Evolutionary conservation across 1,284 basidiomycete genomes (phyloP), one percentile per base, ranked within the genome.

Genomic region (Cutaneotrichosporon mucoides): DNA sequence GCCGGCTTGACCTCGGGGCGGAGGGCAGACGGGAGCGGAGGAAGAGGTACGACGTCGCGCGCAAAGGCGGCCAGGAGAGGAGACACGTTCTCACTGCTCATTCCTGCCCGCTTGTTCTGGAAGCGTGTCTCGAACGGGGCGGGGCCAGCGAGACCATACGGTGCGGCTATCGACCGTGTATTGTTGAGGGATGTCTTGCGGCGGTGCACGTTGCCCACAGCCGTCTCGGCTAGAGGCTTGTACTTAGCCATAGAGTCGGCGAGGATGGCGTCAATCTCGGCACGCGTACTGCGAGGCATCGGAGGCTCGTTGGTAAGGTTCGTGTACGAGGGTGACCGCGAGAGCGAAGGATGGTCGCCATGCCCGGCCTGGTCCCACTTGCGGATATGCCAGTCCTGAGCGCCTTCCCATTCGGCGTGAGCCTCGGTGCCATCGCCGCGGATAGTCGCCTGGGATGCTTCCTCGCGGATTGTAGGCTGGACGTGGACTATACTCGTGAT

Each of bases 381-480:
- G 11, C 49, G 38, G 8, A 38, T 16, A 16, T 51, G 37, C 13
- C 33, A n/a, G 45, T 40, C 51, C 6, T 42, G 33, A 12, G 46
- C 47, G 37, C 46, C 38, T 40, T 38, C 38, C 47, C 16, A 37
- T 10, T 38, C 34, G n/a, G 47, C 24, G 24, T 16, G 34, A 16
- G 40, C 5, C 36, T 46, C 15, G 37, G 6, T 16, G 38, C 10
- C n/a, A 4, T 16, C 12, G 6, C 4, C n/a, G 15, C 35, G 24
- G 12, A 73, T 57, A 12, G 71, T 72, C 8, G 66, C 63, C 24
- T 62, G 61, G 1, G 74, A 75, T 4, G 68, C 59, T 63, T 74
- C 73, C 57, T 76, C 73, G 11, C 56, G 65, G 56, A 76, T 75
- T 2, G 73, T 76, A 1, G 68, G 59, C 33, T 73, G 68, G 40